Evolutionary conservation across 805 yeast genomes (phyloP).

Genomic region (Maudiozyma barnettii): DNA sequence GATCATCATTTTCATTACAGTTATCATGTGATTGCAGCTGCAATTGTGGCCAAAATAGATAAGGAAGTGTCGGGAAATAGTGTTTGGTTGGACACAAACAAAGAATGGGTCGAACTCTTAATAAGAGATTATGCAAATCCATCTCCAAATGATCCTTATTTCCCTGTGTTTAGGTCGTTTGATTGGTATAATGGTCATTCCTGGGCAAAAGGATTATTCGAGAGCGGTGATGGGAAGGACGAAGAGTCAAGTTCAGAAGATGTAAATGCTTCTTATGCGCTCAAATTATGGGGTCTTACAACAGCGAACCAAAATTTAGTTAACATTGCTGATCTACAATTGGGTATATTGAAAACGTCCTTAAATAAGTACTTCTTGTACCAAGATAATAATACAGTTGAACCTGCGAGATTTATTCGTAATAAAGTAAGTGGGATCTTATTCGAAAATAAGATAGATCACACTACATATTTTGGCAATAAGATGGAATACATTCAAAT

Average conservation of each 20-base stretch:
- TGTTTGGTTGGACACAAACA: conserved; percentile 41
- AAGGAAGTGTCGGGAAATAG: conserved; percentile 13
- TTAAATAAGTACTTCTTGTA: conserved; percentile 48
- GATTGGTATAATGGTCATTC: conserved; percentile 76
- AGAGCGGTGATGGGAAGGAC: conserved; percentile 67
- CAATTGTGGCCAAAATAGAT: conserved; percentile 52
- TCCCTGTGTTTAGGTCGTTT: conserved; percentile 60
- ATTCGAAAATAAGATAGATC: conserved; percentile 65
- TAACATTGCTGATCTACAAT: conserved; percentile 46
- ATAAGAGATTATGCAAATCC: conserved; percentile 65
- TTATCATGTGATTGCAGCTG: conserved; percentile 63
- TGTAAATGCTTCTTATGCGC: conserved; percentile 59
- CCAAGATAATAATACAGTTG: conserved; percentile 42
- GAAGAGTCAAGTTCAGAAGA: conserved; percentile 71
- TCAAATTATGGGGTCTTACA: conserved; percentile 55
- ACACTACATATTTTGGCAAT: conserved; percentile 66
- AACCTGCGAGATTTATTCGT: conserved; percentile 45
- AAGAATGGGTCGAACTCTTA: conserved; percentile 46
- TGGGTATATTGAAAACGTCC: conserved; percentile 48
- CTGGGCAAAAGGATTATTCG: conserved; percentile 66
- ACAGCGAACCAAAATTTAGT: conserved; percentile 45
- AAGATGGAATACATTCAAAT: conserved; percentile 69
- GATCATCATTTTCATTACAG: conserved; percentile 76
- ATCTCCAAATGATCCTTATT: conserved; percentile 40
- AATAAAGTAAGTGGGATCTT: conserved; percentile 67